Base-by-base conservation (phyloP, 495 filamentous ascomycete species). In the Daldinia vernicosa region DNA sequence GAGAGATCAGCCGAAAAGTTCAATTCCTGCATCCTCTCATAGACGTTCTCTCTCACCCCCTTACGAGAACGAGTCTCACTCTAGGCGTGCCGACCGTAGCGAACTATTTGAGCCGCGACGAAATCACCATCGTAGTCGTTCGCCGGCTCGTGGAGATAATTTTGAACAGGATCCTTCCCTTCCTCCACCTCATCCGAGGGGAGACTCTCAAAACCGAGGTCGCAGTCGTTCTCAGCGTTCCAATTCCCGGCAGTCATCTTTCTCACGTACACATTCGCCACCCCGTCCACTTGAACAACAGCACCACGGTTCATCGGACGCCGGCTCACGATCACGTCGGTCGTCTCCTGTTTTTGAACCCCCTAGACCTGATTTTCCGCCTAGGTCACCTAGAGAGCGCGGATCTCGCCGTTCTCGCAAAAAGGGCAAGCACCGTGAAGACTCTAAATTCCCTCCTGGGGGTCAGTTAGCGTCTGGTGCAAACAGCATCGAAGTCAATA, bases 401-500 rank as follows among this genome's bases (percentile, higher is more conserved):
- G 63, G 70, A 7, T 70, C 74, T 24, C 73, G 74, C 12, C 74
- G 74, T 6, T 63, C 77, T 30, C 75, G 70, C 58, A 80, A 75
- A 58, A 80, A 74, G 60, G 72, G 74, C 1, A 80, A 75, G 62
- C 67, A 63, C 35, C 79, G 77, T 8, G 79, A 84, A 54, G 78
- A 80, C 9, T 35, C 53, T 19, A 76, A 75, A 56, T 72, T 40
- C 43, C 77, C 43, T 71, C 69, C 28, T 58, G 66, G 61, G 65
- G 79, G 39, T 72, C 70, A 82, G 52, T 74, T 80, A 26, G 72
- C 79, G 14, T 83, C 82, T 53, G 82, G 82, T n/a, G 79, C 80
- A 1, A 84, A 84, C 28, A 84, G 80, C 55, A 74, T 84, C 58
- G 83, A 84, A 72, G 82, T 83, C 28, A 83, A 80, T 30, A 79